These are phyloP conservation scores for Atkinsonella hypoxylon DNA, from an alignment of 2,329 filamentous ascomycete species.

Conservation along the genomic window DNA sequence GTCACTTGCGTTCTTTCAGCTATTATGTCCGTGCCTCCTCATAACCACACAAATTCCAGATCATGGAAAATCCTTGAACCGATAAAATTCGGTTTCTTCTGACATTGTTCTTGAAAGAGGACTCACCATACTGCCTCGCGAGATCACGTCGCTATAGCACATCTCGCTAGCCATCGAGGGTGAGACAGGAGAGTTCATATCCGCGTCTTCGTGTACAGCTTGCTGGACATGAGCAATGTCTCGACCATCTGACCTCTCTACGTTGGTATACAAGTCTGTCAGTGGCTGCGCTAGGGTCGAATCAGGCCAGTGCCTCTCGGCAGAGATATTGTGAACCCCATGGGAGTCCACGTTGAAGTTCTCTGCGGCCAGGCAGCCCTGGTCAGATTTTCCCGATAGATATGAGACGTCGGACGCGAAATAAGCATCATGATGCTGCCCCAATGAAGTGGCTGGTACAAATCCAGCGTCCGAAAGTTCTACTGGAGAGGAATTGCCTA, in stretches of 20 bases:
- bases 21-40: neutral
- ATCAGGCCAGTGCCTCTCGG: neutral
- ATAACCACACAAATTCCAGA: neutral
- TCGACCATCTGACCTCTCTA: neutral
- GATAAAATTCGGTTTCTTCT: conserved; percentile 2
- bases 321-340: neutral
- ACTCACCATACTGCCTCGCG: conserved; percentile 2
- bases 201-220: conserved; percentile 1
- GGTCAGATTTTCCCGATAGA: neutral
- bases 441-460: conserved; percentile 1
- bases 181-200: conserved; percentile 4
- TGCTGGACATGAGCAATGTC: neutral
- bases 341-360: neutral
- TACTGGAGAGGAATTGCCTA: conserved; percentile 30
- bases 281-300: neutral
- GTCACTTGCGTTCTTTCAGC: too few relatives aligned
- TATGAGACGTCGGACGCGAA: neutral
- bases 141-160: conserved; percentile 11
- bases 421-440: neutral
- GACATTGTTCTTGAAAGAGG: neutral
- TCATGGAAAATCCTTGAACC: neutral
- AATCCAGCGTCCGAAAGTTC: conserved; percentile 32
- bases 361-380: neutral
- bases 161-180: neutral
- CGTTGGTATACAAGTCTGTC: neutral